A percentile compares a stretch with the other conserved stretches of the same genome.
These are phyloP conservation scores for Geotrichum aggregatum DNA, from an alignment of 1,139 yeast species.

Conservation along the genomic window DNA sequence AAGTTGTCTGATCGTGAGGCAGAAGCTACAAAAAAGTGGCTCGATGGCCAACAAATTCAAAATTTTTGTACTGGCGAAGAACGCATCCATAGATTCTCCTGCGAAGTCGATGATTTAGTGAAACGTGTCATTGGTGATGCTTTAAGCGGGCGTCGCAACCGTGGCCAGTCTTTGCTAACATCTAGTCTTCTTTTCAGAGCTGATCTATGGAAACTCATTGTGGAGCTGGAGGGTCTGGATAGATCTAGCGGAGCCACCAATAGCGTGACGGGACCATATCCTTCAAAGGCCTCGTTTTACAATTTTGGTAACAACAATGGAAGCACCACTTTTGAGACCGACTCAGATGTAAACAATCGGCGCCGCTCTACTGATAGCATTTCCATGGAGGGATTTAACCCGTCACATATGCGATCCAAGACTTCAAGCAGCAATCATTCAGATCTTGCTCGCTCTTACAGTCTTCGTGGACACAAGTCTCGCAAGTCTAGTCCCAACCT, in stretches of 20 bases:
- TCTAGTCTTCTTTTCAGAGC: constrained; percentile 29
- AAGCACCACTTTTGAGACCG: constrained; percentile 11
- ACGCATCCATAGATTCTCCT: constrained; percentile 37
- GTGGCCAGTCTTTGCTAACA: constrained; percentile 32
- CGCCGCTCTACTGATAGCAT: constrained; percentile 19
- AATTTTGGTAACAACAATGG: constrained; percentile 1
- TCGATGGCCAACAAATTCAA: constrained; percentile 36
- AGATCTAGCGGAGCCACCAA: constrained; percentile 12
- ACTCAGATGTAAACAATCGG: constrained; percentile 13
- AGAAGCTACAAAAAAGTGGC: constrained; percentile 35
- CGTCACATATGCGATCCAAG: constrained; percentile 11
- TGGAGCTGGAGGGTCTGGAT: constrained; percentile 30
- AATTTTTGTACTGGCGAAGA: constrained; percentile 40
- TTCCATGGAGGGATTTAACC: constrained; percentile 15
- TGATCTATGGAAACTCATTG: constrained; percentile 33
- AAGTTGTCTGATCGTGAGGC: constrained; percentile 40
- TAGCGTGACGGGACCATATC: constrained; percentile 1
- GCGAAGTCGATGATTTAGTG: constrained; percentile 38
- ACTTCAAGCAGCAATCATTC: constrained; percentile 15
- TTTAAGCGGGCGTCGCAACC: constrained; percentile 26
- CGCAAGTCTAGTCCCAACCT: constrained; percentile 33
- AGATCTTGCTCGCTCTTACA: constrained; percentile 22
- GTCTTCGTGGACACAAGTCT: constrained; percentile 27
- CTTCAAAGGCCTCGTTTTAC: constrained; percentile 8
- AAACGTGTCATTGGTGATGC: constrained; percentile 37